Conservation (phyloP, 164 flowering plant genomes). For the Amborella trichopoda region DNA sequence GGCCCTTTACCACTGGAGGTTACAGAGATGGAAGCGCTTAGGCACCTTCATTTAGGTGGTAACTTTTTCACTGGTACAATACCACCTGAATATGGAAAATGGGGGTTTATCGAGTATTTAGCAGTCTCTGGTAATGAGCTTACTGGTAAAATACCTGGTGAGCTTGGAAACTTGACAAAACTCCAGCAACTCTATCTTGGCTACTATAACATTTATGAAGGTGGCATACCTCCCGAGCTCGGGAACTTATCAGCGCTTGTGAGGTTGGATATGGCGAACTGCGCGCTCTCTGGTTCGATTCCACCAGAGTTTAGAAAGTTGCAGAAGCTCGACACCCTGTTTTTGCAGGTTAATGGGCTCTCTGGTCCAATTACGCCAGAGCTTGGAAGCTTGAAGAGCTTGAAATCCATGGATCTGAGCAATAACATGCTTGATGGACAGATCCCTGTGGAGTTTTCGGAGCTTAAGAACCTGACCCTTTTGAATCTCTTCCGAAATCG, state of each 20-base stretch:
- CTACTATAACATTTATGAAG: constrained; percentile 57
- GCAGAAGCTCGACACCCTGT: constrained; percentile 69
- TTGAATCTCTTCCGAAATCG: constrained; percentile 79
- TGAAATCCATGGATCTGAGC: constrained; percentile 90
- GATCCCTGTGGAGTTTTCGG: constrained; percentile 48
- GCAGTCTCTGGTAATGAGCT: constrained; percentile 93
- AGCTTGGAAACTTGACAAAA: constrained; percentile 60
- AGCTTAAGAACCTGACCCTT: constrained; percentile 64
- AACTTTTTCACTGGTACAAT: constrained; percentile 68
- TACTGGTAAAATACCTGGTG: constrained; percentile 51
- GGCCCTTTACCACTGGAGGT: constrained; percentile 49
- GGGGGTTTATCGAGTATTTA: constrained; percentile 54
- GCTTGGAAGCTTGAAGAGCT: constrained; percentile 52
- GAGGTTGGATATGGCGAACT: constrained; percentile 76
- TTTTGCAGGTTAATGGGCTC: constrained; percentile 73
- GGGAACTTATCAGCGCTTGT: constrained; percentile 57
- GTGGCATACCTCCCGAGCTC: constrained; percentile 66
- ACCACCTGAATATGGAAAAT: constrained; percentile 58
- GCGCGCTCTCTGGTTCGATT: constrained; percentile 62
- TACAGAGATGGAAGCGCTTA: constrained; percentile 28
- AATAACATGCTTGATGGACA: constrained; percentile 70
- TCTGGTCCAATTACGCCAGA: constrained; percentile 51
- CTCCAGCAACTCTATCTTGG: constrained; percentile 74
- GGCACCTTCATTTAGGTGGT: constrained; percentile 79
- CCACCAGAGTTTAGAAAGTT: constrained; percentile 67